A percentile compares a stretch with the other conserved stretches of the same genome.
Conservation (phyloP, 352 stramenopile genomes). For the Pythium inflatum region DNA sequence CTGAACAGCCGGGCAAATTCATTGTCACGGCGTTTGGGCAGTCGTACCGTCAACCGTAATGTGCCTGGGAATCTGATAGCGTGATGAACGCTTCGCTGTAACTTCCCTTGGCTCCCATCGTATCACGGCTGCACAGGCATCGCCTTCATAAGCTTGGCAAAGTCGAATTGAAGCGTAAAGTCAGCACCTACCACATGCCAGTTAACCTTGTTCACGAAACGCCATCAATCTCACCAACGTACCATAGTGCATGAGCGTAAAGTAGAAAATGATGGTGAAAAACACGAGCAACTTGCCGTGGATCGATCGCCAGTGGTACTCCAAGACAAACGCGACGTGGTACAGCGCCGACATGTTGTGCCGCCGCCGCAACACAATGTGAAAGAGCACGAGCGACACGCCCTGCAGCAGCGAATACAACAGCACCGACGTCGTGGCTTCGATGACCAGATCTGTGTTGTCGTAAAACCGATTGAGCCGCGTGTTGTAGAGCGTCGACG, state of each 20-base stretch:
- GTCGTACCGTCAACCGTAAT: too few relatives aligned
- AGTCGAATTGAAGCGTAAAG: not conserved
- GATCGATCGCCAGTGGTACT: slow-evolving; percentile 29
- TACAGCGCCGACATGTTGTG: slow-evolving; percentile 22
- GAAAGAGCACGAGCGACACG: slow-evolving; percentile 21
- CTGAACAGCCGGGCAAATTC: not conserved
- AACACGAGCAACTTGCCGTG: slow-evolving; percentile 31
- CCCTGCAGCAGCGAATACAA: slow-evolving; percentile 27
- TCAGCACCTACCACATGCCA: not conserved
- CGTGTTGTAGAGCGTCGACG: slow-evolving; percentile 31
- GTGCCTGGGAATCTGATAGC: too few relatives aligned
- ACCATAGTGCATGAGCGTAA: slow-evolving; percentile 31
- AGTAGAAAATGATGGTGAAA: slow-evolving; percentile 29
- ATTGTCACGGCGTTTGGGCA: not conserved
- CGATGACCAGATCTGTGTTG: slow-evolving; percentile 4
- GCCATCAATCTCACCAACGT: not conserved
- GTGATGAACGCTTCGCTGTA: too few relatives aligned
- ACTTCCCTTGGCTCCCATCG: too few relatives aligned
- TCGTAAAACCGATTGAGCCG: slow-evolving; percentile 25
- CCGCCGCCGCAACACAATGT: slow-evolving; percentile 18
- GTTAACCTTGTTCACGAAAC: not conserved
- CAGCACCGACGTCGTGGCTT: slow-evolving; percentile 18
- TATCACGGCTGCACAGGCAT: too few relatives aligned
- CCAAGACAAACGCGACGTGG: slow-evolving; percentile 33
- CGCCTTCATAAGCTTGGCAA: not conserved